phyloP scores from a whole-genome alignment of 495 filamentous ascomycete species.

The Beverwykella pulmonaria region DNA sequence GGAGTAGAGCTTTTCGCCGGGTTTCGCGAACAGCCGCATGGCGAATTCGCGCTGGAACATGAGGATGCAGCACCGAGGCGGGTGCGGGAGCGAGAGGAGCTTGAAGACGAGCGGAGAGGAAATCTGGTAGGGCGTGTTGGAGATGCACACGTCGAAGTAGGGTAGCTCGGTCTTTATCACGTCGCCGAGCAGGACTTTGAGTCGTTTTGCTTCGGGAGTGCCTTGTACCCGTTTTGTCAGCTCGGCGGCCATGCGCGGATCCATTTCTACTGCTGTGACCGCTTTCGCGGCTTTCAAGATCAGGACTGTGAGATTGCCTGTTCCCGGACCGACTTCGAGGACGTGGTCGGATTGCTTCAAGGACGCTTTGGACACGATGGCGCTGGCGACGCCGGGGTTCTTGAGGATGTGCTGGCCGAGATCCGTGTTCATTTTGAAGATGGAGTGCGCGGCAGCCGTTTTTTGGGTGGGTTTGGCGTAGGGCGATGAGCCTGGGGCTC shows the following conservation, averaged over 20 bases:
- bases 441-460: slow-evolving; percentile 65
- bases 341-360: slow-evolving; percentile 86
- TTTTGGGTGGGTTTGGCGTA: slow-evolving; percentile 59
- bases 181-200: slow-evolving; percentile 87
- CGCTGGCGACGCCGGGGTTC: slow-evolving; percentile 89
- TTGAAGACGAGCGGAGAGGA: slow-evolving; percentile 91
- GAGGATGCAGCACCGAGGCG: slow-evolving; percentile 77
- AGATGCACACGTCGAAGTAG: slow-evolving; percentile 88
- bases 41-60: slow-evolving; percentile 89
- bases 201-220: slow-evolving; percentile 72
- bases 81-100: slow-evolving; percentile 75
- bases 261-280: slow-evolving; percentile 88
- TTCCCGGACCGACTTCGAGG: slow-evolving; percentile 76
- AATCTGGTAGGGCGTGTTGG: slow-evolving; percentile 95
- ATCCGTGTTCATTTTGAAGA: slow-evolving; percentile 86
- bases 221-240: slow-evolving; percentile 92
- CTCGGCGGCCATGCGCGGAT: slow-evolving; percentile 95
- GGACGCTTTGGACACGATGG: slow-evolving; percentile 83
- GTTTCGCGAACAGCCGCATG: slow-evolving; percentile 72
- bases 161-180: slow-evolving; percentile 85
- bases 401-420: slow-evolving; percentile 93
- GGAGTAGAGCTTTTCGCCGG: slow-evolving; percentile 82
- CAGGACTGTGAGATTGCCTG: slow-evolving; percentile 84
- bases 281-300: slow-evolving; percentile 83
- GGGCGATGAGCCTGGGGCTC: slow-evolving; percentile 51